phyloP scores from a whole-genome alignment of 1,284 basidiomycete genomes.

The Vanrija sp. region DNA sequence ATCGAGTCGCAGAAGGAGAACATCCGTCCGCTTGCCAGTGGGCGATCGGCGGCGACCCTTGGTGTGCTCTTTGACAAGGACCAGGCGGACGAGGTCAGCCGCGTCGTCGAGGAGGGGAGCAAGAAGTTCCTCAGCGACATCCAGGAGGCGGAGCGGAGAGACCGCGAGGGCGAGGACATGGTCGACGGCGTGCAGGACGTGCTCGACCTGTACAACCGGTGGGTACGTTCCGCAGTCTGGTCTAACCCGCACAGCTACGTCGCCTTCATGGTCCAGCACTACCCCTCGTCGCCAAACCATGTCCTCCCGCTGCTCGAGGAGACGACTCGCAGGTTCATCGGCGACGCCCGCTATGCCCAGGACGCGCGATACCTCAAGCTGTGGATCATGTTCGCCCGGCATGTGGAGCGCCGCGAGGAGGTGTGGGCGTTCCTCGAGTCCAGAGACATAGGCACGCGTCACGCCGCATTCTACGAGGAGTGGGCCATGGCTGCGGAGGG shows the following conservation, averaged over 20 bases:
- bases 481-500: slow-evolving; percentile 72
- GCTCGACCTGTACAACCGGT: slow-evolving; percentile 51
- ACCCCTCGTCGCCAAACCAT: slow-evolving; percentile 60
- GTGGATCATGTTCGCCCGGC: slow-evolving; percentile 76
- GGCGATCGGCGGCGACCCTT: slow-evolving; percentile 56
- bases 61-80: slow-evolving; percentile 50
- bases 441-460: slow-evolving; percentile 71
- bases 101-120: slow-evolving; percentile 49
- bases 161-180: slow-evolving; percentile 58
- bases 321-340: slow-evolving; percentile 70
- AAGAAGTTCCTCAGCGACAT: slow-evolving; percentile 46
- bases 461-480: slow-evolving; percentile 78
- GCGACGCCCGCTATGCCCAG: slow-evolving; percentile 72
- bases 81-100: slow-evolving; percentile 43
- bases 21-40: slow-evolving; percentile 55
- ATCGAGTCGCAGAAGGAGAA: slow-evolving; percentile 60
- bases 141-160: slow-evolving; percentile 45
- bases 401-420: slow-evolving; percentile 58
- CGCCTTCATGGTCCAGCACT: slow-evolving; percentile 53
- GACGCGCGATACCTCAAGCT: slow-evolving; percentile 85
- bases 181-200: slow-evolving; percentile 49
- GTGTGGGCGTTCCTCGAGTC: slow-evolving; percentile 72
- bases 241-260: slow-evolving; percentile 33
- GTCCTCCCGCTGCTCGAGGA: slow-evolving; percentile 71
- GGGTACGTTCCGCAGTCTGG: slow-evolving; percentile 11